A percentile compares a stretch with the other conserved stretches of the same genome.
These are phyloP conservation scores for Pythium rhizo-oryzae DNA, from an alignment of 352 stramenopile species.

Conservation along the genomic window DNA sequence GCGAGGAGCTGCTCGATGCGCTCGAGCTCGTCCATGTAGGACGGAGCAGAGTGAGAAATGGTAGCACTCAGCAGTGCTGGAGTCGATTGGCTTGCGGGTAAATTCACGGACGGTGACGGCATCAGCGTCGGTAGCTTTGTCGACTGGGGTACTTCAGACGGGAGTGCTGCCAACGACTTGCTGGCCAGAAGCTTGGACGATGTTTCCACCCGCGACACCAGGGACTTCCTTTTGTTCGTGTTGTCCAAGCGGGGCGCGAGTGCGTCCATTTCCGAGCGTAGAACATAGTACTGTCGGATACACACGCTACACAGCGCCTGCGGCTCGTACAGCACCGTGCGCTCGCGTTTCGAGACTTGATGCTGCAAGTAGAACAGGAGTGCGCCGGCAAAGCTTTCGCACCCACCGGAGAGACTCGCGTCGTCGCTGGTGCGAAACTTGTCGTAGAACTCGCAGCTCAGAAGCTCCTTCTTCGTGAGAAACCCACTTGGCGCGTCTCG, in stretches of 20 bases:
- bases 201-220: background rate
- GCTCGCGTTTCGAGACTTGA: constrained; percentile 49
- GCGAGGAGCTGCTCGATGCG: constrained; percentile 60
- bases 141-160: background rate
- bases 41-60: background rate
- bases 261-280: constrained; percentile 21
- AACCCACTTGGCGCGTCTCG: constrained; percentile 36
- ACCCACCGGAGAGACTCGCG: constrained; percentile 51
- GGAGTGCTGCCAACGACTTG: constrained; percentile 13
- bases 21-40: constrained; percentile 54
- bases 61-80: background rate
- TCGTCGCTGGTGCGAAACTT: constrained; percentile 42
- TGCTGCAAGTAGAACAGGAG: constrained; percentile 66
- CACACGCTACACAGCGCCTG: constrained; percentile 55
- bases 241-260: background rate
- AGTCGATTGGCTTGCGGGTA: background rate
- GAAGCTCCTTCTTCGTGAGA: constrained; percentile 66
- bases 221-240: constrained; percentile 2
- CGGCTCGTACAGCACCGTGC: constrained; percentile 56
- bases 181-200: background rate
- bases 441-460: constrained; percentile 72
- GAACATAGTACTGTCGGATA: constrained; percentile 45
- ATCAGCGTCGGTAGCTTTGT: background rate
- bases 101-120: background rate
- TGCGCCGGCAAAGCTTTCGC: constrained; percentile 36